Conservation (phyloP, 768 basidiomycete genomes). For the Serendipita sp. region DNA sequence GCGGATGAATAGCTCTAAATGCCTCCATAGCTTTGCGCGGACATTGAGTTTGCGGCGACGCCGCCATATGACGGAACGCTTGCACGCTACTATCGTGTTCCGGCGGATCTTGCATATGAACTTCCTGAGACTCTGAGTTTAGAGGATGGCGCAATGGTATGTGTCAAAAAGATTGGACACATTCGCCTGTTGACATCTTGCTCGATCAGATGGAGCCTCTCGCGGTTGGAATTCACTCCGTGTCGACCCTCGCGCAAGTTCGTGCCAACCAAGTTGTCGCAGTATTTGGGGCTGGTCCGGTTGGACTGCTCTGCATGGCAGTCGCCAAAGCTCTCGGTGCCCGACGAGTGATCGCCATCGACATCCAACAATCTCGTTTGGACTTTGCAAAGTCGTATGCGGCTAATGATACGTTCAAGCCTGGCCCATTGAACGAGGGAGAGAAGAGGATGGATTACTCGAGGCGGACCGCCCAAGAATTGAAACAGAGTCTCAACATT, state of each 20-base stretch:
- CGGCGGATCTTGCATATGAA: slow-evolving; percentile 68
- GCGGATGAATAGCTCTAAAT: neutral
- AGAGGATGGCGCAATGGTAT: slow-evolving; percentile 89
- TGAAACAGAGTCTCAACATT: slow-evolving; percentile 52
- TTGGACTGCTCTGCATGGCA: slow-evolving; percentile 77
- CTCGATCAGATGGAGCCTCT: slow-evolving; percentile 73
- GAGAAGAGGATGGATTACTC: slow-evolving; percentile 62
- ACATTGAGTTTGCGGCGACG: slow-evolving; percentile 82
- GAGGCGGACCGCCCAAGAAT: slow-evolving; percentile 45
- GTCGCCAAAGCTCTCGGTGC: slow-evolving; percentile 93
- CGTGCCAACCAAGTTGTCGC: slow-evolving; percentile 60
- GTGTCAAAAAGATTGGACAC: slow-evolving; percentile 8
- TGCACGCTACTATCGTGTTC: slow-evolving; percentile 69
- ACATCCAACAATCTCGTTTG: slow-evolving; percentile 59
- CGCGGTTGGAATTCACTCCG: slow-evolving; percentile 81
- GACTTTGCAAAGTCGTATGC: slow-evolving; percentile 77
- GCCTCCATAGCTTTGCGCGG: slow-evolving; percentile 51
- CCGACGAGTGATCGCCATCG: slow-evolving; percentile 66
- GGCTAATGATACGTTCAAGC: slow-evolving; percentile 60
- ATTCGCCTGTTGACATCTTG: neutral
- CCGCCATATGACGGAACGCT: slow-evolving; percentile 90
- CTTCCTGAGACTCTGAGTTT: slow-evolving; percentile 74
- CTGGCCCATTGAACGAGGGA: slow-evolving; percentile 40
- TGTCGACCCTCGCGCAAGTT: slow-evolving; percentile 59
- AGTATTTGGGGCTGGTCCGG: slow-evolving; percentile 79